Conservation (phyloP, 192 early-diverging fungal genomes). For the Pilobolus umbonatus region DNA sequence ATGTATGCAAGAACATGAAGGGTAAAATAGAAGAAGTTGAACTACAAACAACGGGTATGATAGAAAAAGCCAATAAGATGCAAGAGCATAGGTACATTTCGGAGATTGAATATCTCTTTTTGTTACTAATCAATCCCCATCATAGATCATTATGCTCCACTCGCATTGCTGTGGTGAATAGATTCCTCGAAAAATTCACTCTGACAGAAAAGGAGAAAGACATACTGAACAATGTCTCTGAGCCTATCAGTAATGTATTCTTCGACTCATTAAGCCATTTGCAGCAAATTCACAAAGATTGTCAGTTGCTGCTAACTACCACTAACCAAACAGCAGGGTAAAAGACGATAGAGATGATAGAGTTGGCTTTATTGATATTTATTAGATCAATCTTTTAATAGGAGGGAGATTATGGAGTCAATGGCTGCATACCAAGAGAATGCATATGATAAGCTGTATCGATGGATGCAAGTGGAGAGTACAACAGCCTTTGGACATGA, state of each 20-base stretch:
- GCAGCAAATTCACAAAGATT: conserved; percentile 68
- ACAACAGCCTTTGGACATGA: conserved; percentile 57
- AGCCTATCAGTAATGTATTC: conserved; percentile 53
- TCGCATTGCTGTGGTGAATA: conserved; percentile 54
- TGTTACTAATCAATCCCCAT: conserved; percentile 23
- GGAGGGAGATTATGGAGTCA: conserved; percentile 73
- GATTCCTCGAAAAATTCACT: conserved; percentile 68
- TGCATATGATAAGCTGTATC: conserved; percentile 69
- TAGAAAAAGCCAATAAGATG: conserved; percentile 62
- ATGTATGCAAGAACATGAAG: conserved; percentile 57
- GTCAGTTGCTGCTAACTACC: conserved; percentile 66
- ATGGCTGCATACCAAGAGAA: conserved; percentile 65
- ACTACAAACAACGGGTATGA: conserved; percentile 52
- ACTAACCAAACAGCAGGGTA: conserved; percentile 76
- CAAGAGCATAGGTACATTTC: conserved; percentile 55
- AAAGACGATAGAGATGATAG: background rate
- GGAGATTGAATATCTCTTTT: background rate
- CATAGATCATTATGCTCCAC: conserved; percentile 42
- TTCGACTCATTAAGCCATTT: conserved; percentile 68
- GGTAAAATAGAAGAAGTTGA: conserved; percentile 48
- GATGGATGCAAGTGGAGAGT: conserved; percentile 71
- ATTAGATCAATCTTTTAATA: conserved; percentile 14
- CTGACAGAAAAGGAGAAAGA: conserved; percentile 62
- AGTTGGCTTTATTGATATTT: background rate
- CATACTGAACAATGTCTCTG: conserved; percentile 47